phyloP scores from a whole-genome alignment of 2,329 filamentous ascomycete species.

The Talaromyces sp. region DNA sequence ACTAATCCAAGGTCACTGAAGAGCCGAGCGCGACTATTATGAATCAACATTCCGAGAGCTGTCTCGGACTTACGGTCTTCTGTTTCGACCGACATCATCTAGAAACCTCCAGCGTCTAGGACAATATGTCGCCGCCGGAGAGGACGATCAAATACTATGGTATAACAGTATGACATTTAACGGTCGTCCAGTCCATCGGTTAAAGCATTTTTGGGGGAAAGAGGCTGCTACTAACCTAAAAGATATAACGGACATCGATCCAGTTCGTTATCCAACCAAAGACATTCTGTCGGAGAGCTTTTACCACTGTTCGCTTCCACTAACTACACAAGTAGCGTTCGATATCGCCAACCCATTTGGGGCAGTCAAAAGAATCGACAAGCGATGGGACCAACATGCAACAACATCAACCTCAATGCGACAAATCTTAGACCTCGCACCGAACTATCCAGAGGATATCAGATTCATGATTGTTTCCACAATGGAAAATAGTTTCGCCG shows the following conservation, averaged over 20 bases:
- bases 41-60: conserved; percentile 1
- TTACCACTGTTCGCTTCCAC: conserved; percentile 7
- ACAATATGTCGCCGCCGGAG: neutral
- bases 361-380: conserved; percentile 1
- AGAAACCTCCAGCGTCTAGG: neutral
- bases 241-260: conserved; percentile 4
- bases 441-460: conserved; percentile 14
- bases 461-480: conserved; percentile 8
- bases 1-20: neutral
- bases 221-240: neutral
- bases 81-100: conserved; percentile 9
- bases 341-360: neutral
- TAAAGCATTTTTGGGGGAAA: neutral
- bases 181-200: neutral
- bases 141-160: neutral
- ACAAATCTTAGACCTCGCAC: conserved; percentile 2
- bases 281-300: conserved; percentile 13
- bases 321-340: conserved; percentile 1
- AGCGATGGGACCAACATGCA: neutral
- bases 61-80: conserved; percentile 10
- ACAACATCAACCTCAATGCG: conserved; percentile 9
- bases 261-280: neutral
- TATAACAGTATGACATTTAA: neutral
- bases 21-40: conserved; percentile 1
- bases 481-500: conserved; percentile 4